Base-by-base conservation (phyloP, 2,329 filamentous ascomycete species). In the Immersiporthe knoxdaviesiana region DNA sequence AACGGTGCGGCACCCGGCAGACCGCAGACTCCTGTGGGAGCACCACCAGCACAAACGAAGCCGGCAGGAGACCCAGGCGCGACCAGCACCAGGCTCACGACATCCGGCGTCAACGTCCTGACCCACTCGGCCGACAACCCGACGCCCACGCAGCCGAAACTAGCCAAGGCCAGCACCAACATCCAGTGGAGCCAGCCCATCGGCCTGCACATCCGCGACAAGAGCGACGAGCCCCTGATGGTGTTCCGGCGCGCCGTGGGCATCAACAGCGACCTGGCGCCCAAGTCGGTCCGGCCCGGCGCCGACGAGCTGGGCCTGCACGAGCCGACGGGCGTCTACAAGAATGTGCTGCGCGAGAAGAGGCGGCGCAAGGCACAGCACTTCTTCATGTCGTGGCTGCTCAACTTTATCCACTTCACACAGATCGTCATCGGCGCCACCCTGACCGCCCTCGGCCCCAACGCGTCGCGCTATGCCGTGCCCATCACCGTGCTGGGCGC, bases 401-500 rank as follows among this genome's bases (percentile, higher is more conserved):
- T 85, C 52, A 84, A 84, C 73, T 27, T 76, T 1, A 78, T 79
- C 50, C 81, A 85, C 71, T 77, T 84, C 52, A 72, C 77, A 1
- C 83, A 86, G 71, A 80, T 86, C 58, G 74, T 85, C 52, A 79
- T 85, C 61, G 84, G 82, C 3, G 84, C 84, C 0, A 77, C 78
- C 0, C 76, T 87, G 16, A 84, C 84, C 1, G 79, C 82, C 0
- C 76, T 86, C 11, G 84, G 84, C 0, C 79, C 84, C 0, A 74
- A 75, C 0, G 80, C 84, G 21, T 80, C 84, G 2, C 79, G 84
- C 21, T 84, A 90, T 71, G 76, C 85, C 18, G 80, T 83, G 27
- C 62, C 75, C 18, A 86, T 91, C 75, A 88, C 87, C 12, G 76
- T 86, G 0, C 79, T 91, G 0, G 89, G 90, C 3, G 88, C 88